Percentiles rank a stretch among this genome's conserved stretches.
Conservation (phyloP, 257 asterid species). For the Solanum chiquidenum region DNA sequence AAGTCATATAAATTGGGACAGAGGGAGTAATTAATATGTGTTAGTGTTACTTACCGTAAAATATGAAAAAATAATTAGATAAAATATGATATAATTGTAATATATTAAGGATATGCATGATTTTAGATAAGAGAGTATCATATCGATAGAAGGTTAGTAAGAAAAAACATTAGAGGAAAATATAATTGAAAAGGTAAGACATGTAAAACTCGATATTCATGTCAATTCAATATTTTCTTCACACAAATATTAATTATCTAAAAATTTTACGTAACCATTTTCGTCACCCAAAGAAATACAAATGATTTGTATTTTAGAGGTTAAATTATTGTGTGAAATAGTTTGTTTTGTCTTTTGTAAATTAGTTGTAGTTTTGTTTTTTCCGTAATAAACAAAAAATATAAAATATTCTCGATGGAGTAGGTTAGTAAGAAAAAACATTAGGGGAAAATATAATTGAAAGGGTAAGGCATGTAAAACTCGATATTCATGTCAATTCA, state of each 20-base stretch:
- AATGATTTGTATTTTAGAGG: neutral
- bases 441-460: neutral
- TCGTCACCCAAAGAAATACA: neutral
- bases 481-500: neutral
- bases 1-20: too few relatives aligned
- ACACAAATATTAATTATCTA: neutral
- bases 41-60: neutral
- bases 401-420: neutral
- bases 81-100: neutral
- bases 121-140: neutral
- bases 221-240: neutral
- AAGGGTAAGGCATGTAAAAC: neutral
- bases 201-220: neutral
- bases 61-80: accelerated
- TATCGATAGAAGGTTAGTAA: neutral
- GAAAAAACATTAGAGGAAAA: neutral
- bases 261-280: accelerated
- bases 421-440: accelerated
- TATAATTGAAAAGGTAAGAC: neutral
- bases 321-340: neutral
- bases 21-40: neutral
- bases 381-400: neutral
- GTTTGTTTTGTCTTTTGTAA: neutral
- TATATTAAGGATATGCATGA: neutral
- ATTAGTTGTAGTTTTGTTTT: neutral